These are phyloP conservation scores for Aspergillus coremiiformis DNA, from an alignment of 495 filamentous ascomycete genomes.

Conservation along the genomic window DNA sequence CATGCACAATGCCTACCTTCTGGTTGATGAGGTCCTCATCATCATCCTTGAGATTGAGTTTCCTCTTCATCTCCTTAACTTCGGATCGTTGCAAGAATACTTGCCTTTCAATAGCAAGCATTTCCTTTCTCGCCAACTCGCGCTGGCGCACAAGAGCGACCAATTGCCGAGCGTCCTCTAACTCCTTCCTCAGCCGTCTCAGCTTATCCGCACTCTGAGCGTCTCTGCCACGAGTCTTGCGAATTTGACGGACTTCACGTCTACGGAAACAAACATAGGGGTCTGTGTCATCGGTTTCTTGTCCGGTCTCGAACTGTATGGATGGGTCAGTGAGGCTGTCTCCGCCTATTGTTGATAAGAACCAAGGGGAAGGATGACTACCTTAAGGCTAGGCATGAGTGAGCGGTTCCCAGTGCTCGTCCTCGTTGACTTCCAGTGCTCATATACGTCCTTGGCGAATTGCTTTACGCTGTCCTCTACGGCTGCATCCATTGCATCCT, in stretches of 20 bases:
- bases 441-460: constrained; percentile 82
- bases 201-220: constrained; percentile 91
- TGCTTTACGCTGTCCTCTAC: constrained; percentile 56
- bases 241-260: constrained; percentile 85
- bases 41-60: constrained; percentile 79
- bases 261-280: constrained; percentile 98
- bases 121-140: constrained; percentile 68
- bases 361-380: constrained; percentile 19
- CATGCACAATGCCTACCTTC: constrained; percentile 52
- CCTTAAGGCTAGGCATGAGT: constrained; percentile 69
- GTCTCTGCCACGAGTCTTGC: constrained; percentile 91
- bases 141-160: constrained; percentile 68
- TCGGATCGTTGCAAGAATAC: constrained; percentile 74
- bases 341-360: neutral
- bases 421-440: constrained; percentile 77
- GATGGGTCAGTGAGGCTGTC: constrained; percentile 20
- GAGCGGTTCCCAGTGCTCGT: constrained; percentile 55
- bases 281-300: constrained; percentile 90
- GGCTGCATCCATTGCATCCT: constrained; percentile 64
- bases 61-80: constrained; percentile 80
- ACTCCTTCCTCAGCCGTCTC: constrained; percentile 80
- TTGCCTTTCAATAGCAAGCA: constrained; percentile 61
- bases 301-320: constrained; percentile 73
- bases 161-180: constrained; percentile 81
- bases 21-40: constrained; percentile 94